Evolutionary conservation across 306 rosid species (phyloP).

Genomic region (Sophora flavescens): DNA sequence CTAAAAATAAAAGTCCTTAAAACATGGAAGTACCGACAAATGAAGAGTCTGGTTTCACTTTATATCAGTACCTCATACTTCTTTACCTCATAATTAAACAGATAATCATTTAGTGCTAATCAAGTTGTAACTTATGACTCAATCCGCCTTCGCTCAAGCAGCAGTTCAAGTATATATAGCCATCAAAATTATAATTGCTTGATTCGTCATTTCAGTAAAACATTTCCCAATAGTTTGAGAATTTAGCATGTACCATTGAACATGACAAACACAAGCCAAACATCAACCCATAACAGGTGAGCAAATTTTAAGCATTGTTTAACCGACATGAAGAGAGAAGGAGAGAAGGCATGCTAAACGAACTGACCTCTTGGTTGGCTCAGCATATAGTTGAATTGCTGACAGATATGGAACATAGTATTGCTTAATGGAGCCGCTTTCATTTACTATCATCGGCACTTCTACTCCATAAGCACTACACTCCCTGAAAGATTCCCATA

Average conservation of each 20-base stretch:
- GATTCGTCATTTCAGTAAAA: neutral
- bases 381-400: conserved; percentile 60
- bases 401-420: conserved; percentile 68
- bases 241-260: neutral
- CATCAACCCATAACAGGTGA: neutral
- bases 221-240: neutral
- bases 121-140: neutral
- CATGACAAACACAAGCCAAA: neutral
- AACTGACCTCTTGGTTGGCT: conserved; percentile 52
- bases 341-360: neutral
- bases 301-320: neutral
- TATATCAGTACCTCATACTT: neutral
- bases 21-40: neutral
- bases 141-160: conserved; percentile 5
- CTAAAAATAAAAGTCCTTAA: neutral
- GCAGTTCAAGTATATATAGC: neutral
- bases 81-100: conserved; percentile 19
- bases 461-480: conserved; percentile 71
- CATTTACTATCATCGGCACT: conserved; percentile 58
- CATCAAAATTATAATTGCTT: neutral
- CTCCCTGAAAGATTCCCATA: conserved; percentile 64
- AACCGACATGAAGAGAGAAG: neutral
- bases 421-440: conserved; percentile 46
- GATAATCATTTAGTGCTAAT: neutral
- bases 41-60: neutral